A percentile compares a stretch with the other conserved stretches of the same genome.
Conservation (phyloP, 352 stramenopile species). For the Phytophthora europaea region DNA sequence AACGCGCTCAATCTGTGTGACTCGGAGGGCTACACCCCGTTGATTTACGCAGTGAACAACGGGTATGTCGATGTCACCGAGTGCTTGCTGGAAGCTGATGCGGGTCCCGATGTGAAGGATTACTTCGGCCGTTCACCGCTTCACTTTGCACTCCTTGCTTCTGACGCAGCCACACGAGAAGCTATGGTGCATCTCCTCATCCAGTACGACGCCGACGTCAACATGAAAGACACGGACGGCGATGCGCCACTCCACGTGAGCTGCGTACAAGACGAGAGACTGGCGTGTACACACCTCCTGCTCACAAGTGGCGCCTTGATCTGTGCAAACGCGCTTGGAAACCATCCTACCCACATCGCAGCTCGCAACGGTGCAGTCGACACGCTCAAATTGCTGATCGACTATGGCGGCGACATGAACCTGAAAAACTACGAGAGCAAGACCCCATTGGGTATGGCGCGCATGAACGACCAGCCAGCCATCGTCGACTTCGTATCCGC, state of each 20-base stretch:
- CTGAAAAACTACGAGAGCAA: slow-evolving; percentile 86
- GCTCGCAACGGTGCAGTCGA: slow-evolving; percentile 67
- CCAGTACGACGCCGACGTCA: slow-evolving; percentile 79
- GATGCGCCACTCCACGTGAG: slow-evolving; percentile 75
- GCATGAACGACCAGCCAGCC: slow-evolving; percentile 67
- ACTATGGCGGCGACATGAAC: slow-evolving; percentile 88
- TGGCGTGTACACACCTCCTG: slow-evolving; percentile 66
- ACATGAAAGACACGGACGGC: slow-evolving; percentile 74
- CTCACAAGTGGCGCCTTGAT: slow-evolving; percentile 67
- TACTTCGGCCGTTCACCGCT: slow-evolving; percentile 74
- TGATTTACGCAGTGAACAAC: slow-evolving; percentile 84
- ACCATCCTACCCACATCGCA: slow-evolving; percentile 81
- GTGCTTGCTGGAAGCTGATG: slow-evolving; percentile 66
- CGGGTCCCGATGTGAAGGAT: slow-evolving; percentile 67
- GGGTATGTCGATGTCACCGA: slow-evolving; percentile 56
- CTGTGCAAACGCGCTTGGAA: slow-evolving; percentile 66
- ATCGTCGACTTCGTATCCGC: slow-evolving; percentile 73
- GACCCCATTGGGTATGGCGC: slow-evolving; percentile 78
- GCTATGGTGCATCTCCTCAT: slow-evolving; percentile 63
- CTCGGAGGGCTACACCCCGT: slow-evolving; percentile 78
- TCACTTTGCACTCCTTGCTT: slow-evolving; percentile 65
- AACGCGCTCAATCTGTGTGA: slow-evolving; percentile 63
- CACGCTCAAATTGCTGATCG: slow-evolving; percentile 74
- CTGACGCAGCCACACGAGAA: slow-evolving; percentile 30
- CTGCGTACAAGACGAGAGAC: slow-evolving; percentile 56